Evolutionary conservation across 192 early-diverging fungal species (phyloP), one percentile per base, ranked within the genome.

Genomic region (Ambispora gerdemannii): DNA sequence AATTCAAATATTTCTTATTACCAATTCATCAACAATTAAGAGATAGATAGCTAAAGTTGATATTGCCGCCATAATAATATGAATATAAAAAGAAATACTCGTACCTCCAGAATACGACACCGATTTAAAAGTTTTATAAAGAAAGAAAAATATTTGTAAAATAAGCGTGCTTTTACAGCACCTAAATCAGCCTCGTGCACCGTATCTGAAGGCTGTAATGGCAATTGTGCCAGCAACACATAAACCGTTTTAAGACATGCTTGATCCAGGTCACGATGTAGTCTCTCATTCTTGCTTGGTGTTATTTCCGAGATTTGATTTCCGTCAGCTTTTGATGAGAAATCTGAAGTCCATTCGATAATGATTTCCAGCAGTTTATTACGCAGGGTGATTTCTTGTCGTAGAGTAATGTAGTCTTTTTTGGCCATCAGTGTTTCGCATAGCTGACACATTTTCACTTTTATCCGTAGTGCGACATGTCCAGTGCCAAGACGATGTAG

Each of bases 311-410:
- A 68, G 47, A 67, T 71, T 24, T 67, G 65, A 53, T 77, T 67
- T 70, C 72, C 62, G 34, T 80, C 79, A 3, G 73, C 64, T 33
- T 76, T 76, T 73, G 81, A 67, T 15, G 83, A 81, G 60, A 82
- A 90, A 73, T 90, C 85, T n/a, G 84, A 84, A 19, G 89, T 94
- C 91, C 90, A 92, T 59, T 86, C 88, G 22, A 91, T 80, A 70
- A 93, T 81, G 34, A 83, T 86, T 35, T 91, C 88, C 15, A 90
- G 74, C 51, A 94, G 72, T 33, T 82, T 83, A 61, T 91, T 92
- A 52, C 93, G 76, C 56, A 95, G 74, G 30, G 78, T 76, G 69
- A 92, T 87, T 63, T 93, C 90, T 36, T 90, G 86, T 20, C 88
- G 77, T 36, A 94, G 73, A 34, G 79, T 86, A 36, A 93, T 77